phyloP scores from a whole-genome alignment of 192 early-diverging fungal genomes.

The Coemansia sp. region DNA sequence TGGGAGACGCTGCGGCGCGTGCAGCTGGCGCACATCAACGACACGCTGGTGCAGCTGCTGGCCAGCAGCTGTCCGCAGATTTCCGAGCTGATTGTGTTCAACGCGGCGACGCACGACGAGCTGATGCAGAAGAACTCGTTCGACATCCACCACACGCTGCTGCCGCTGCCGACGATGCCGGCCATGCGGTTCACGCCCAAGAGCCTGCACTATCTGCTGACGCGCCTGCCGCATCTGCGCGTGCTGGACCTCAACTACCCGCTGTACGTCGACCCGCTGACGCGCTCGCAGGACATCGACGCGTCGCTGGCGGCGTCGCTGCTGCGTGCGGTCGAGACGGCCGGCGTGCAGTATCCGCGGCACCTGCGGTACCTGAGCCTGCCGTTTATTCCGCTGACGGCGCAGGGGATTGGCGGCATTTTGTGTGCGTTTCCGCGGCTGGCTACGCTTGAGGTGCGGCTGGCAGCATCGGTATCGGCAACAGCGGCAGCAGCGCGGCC shows the following conservation, averaged over 20 bases:
- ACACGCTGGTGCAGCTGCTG: constrained; percentile 50
- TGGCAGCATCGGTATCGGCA: constrained; percentile 28
- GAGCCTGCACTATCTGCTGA: constrained; percentile 48
- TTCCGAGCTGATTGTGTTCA: constrained; percentile 46
- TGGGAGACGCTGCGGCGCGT: constrained; percentile 34
- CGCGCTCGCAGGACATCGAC: constrained; percentile 45
- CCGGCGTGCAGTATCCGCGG: constrained; percentile 27
- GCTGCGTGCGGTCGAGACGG: constrained; percentile 18
- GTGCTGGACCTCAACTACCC: constrained; percentile 54
- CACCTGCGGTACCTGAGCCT: constrained; percentile 51
- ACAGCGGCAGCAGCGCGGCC: background rate
- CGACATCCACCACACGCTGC: constrained; percentile 46
- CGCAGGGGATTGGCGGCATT: constrained; percentile 44
- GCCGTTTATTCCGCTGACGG: constrained; percentile 45
- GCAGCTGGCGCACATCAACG: constrained; percentile 52
- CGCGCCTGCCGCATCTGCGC: constrained; percentile 38
- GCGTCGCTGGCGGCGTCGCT: constrained; percentile 40
- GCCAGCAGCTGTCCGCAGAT: constrained; percentile 46
- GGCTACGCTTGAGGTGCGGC: constrained; percentile 41
- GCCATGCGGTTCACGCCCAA: constrained; percentile 53
- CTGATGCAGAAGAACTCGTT: constrained; percentile 51
- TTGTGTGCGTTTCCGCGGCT: constrained; percentile 37
- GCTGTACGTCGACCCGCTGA: constrained; percentile 49
- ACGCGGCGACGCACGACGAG: constrained; percentile 46
- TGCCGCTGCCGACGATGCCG: constrained; percentile 46